Conservation (phyloP, 2,329 filamentous ascomycete genomes). For the Ascochyta viciae-villosae region DNA sequence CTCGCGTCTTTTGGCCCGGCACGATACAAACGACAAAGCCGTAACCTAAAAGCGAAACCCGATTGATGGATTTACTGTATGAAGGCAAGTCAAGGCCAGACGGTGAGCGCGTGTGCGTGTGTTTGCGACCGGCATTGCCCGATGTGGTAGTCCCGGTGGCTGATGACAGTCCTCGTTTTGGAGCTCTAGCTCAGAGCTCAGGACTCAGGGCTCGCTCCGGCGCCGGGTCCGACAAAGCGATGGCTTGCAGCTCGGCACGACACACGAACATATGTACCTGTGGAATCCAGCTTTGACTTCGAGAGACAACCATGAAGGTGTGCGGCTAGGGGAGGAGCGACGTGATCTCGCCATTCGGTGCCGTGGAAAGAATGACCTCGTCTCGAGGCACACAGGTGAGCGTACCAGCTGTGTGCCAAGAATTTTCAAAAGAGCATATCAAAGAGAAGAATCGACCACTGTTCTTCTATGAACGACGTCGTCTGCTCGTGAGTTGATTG, state of each 20-base stretch:
- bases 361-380: not conserved
- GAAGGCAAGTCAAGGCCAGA: not conserved
- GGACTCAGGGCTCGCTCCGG: conserved; percentile 17
- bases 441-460: not conserved
- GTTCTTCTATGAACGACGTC: not conserved
- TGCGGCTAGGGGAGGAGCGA: not conserved
- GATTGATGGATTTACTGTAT: conserved; percentile 1
- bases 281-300: not conserved
- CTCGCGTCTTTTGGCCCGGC: not conserved
- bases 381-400: not conserved
- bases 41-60: not conserved
- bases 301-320: not conserved
- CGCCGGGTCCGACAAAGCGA: conserved; percentile 13
- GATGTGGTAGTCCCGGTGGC: conserved; percentile 13
- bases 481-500: not conserved
- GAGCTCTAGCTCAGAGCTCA: not conserved
- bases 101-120: not conserved
- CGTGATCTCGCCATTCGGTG: not conserved
- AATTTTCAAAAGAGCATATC: not conserved
- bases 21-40: conserved; percentile 1
- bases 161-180: conserved; percentile 3
- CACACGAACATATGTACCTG: conserved; percentile 1
- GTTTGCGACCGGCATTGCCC: conserved; percentile 17
- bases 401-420: not conserved
- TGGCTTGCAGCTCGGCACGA: conserved; percentile 4